phyloP scores from a whole-genome alignment of 2,329 filamentous ascomycete genomes.

The Arthrobotrys musiformis region DNA sequence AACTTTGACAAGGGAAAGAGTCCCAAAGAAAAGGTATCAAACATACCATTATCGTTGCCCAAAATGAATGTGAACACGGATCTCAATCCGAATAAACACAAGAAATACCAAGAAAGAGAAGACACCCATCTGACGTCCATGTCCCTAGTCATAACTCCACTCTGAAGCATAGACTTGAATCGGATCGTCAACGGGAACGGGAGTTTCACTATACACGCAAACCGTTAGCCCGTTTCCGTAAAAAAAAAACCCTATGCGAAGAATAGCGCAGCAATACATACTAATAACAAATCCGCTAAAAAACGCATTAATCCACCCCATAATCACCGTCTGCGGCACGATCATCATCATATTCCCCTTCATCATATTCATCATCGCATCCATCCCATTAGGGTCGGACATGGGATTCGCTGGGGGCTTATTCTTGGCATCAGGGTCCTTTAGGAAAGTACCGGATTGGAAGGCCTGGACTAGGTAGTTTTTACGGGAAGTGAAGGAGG shows the following conservation, averaged over 20 bases:
- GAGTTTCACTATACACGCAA: constrained; percentile 77
- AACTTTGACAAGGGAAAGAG: background rate
- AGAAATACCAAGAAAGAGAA: constrained; percentile 97
- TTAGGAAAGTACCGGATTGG: constrained; percentile 86
- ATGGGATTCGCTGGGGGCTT: constrained; percentile 93
- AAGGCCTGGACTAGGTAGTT: constrained; percentile 82
- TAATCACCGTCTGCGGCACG: constrained; percentile 96
- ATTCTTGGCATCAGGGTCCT: constrained; percentile 84
- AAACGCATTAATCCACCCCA: constrained; percentile 99
- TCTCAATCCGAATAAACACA: constrained; percentile 95
- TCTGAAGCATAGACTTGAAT: constrained; percentile 99
- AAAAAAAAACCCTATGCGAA: too few species aligned
- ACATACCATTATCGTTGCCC: constrained; percentile 91
- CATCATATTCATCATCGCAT: constrained; percentile 99
- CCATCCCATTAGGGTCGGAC: constrained; percentile 95
- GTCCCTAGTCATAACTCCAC: constrained; percentile 92
- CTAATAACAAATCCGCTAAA: constrained; percentile 98
- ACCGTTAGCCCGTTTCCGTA: constrained; percentile 51
- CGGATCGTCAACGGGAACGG: constrained; percentile 97
- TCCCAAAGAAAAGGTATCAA: constrained; percentile 23
- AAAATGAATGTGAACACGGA: constrained; percentile 97
- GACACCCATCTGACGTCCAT: constrained; percentile 99
- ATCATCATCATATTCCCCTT: constrained; percentile 99
- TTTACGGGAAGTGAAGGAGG: constrained; percentile 82
- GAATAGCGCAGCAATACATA: too few species aligned